Base-by-base conservation (phyloP, 371 early-diverging fungal genomes). In the Mortierella sp. region DNA sequence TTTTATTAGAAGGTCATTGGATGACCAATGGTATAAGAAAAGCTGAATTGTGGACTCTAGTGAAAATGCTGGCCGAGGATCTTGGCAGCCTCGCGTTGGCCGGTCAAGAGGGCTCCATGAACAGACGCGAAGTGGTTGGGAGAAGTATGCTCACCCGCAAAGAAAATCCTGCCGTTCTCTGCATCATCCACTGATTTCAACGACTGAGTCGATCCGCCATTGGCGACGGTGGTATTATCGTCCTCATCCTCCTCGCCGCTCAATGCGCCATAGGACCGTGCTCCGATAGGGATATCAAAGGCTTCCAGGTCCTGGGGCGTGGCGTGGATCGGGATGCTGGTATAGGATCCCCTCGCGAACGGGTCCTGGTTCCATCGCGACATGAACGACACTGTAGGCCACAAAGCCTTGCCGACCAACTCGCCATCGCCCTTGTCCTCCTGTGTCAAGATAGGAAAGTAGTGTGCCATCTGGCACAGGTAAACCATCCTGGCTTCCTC, bases 61-160 rank as follows among this genome's bases (percentile, higher is more conserved):
- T 2, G 13, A 14, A 5, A 10, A 9, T 14, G n/a, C 45, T 70
- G 73, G 2, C 68, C 55, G 37, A 78, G 64, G 40, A 78, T 75
- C 64, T 66, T 78, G 34, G 76, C 70, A 0, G 85, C 85, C 26
- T 70, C 85, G n/a, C 73, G 76, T 5, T 70, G 70, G 24, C 85
- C 85, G 2, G 74, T 69, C 69, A 79, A 43, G n/a, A 79, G 29
- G 9, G 84, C 84, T 5, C 84, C 84, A 70, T 84, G 84, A n/a
- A 84, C 67, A 48, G 73, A 76, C 6, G 84, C 84, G 19, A 84
- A 84, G 29, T 50, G 76, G 4, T 50, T 40, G 1, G 66, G 24
- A 0, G 71, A 70, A 8, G 85, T 79, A 67, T 84, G 80, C 48
- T 84, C 85, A 11, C 85, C 85, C 13, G 85, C 85, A 79, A 84